phyloP scores from a whole-genome alignment of 129 eudicot species.

The Pittosporum tobira region DNA sequence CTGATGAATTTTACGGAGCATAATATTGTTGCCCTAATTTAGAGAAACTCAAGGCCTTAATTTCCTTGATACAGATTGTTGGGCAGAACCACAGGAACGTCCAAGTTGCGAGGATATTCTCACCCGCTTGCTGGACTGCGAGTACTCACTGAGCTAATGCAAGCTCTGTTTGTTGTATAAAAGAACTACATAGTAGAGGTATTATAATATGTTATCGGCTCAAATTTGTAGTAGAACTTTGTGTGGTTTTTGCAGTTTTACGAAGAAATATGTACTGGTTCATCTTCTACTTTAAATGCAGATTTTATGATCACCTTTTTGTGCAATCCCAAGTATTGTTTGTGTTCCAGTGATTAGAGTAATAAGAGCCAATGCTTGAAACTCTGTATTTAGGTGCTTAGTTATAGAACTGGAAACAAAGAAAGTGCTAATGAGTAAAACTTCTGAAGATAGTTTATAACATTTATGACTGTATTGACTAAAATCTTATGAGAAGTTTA shows the following conservation, averaged over 20 bases:
- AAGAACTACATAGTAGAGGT: too few relatives aligned
- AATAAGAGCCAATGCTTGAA: too few relatives aligned
- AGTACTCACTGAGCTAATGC: constrained; percentile 49
- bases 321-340: background rate
- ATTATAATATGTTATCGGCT: constrained; percentile 34
- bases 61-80: constrained; percentile 64
- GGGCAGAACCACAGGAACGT: constrained; percentile 80
- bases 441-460: too few relatives aligned
- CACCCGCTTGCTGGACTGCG: constrained; percentile 71
- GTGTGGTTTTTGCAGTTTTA: background rate
- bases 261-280: background rate
- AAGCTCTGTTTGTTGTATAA: constrained; percentile 21
- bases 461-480: too few relatives aligned
- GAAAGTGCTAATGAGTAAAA: too few relatives aligned
- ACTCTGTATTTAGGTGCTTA: too few relatives aligned
- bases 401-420: too few relatives aligned
- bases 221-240: constrained; percentile 7
- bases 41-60: too few relatives aligned
- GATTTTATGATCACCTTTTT: background rate
- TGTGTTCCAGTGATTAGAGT: too few relatives aligned
- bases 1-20: background rate
- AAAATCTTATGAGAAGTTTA: too few relatives aligned
- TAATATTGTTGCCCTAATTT: background rate
- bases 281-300: background rate
- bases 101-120: constrained; percentile 84